Evolutionary conservation across 208 protist species (phyloP).

Genomic region (Blastocrithidia nonstop): DNA sequence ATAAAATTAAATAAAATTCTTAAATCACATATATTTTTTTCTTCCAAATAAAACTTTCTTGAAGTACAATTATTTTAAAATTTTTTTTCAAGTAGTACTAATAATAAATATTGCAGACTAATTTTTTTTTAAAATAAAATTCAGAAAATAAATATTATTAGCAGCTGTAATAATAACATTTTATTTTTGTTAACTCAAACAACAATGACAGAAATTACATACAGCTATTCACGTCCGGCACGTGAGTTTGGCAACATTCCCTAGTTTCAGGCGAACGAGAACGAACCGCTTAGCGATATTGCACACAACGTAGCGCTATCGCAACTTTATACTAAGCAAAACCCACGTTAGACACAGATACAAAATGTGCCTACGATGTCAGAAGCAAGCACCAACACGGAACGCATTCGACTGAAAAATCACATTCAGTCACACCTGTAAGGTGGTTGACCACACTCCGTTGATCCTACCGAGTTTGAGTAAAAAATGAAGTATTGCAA

Average conservation of each 20-base stretch:
- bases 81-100: no score
- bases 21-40: no score
- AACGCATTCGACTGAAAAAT: constrained; percentile 78
- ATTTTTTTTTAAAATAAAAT: no score
- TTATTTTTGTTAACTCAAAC: no score
- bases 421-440: constrained; percentile 90
- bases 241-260: constrained; percentile 87
- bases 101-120: no score
- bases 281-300: constrained; percentile 81
- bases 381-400: constrained; percentile 90
- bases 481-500: constrained; percentile 94
- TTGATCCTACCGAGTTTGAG: constrained; percentile 91
- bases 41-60: no score
- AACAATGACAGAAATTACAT: constrained; percentile 89
- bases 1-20: no score
- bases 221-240: constrained; percentile 83
- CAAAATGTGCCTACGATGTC: constrained; percentile 87
- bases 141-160: no score
- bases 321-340: constrained; percentile 58
- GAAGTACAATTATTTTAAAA: no score
- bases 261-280: constrained; percentile 87
- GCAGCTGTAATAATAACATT: no score
- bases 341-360: constrained; percentile 78
- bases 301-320: constrained; percentile 59
- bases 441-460: constrained; percentile 94